Evolutionary conservation across 768 basidiomycete genomes (phyloP).

Genomic region (Boletus tomentosulus): DNA sequence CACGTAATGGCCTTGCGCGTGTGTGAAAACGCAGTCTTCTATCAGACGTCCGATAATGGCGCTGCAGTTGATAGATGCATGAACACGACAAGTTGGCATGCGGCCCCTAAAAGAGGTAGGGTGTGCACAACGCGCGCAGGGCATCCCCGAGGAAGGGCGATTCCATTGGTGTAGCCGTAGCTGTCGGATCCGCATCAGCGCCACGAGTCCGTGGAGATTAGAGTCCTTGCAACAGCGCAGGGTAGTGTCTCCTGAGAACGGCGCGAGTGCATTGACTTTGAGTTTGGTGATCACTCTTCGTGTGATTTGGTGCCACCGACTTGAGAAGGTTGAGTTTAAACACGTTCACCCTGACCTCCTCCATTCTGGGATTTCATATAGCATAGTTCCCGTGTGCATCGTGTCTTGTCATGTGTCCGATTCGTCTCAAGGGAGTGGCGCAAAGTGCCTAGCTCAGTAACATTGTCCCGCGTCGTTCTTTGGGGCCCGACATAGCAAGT

Average conservation of each 20-base stretch:
- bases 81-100: background rate
- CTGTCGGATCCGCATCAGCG: constrained; percentile 1
- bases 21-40: constrained; percentile 5
- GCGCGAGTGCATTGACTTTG: background rate
- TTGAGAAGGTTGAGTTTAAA: background rate
- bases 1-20: constrained; percentile 13
- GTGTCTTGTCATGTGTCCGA: constrained; percentile 3
- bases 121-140: constrained; percentile 2
- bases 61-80: constrained; percentile 2
- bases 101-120: background rate
- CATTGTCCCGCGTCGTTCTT: background rate
- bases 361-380: background rate
- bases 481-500: background rate
- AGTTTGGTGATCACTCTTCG: background rate
- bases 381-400: background rate
- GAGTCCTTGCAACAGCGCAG: background rate
- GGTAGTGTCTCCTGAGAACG: background rate
- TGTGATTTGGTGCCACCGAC: background rate
- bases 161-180: constrained; percentile 1
- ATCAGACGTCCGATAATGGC: constrained; percentile 8
- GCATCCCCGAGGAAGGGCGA: constrained; percentile 4
- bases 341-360: background rate
- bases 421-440: constrained; percentile 4
- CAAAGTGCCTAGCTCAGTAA: background rate
- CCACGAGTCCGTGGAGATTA: background rate